phyloP scores from a whole-genome alignment of 2,329 filamentous ascomycete genomes.

The Botryotinia convoluta region DNA sequence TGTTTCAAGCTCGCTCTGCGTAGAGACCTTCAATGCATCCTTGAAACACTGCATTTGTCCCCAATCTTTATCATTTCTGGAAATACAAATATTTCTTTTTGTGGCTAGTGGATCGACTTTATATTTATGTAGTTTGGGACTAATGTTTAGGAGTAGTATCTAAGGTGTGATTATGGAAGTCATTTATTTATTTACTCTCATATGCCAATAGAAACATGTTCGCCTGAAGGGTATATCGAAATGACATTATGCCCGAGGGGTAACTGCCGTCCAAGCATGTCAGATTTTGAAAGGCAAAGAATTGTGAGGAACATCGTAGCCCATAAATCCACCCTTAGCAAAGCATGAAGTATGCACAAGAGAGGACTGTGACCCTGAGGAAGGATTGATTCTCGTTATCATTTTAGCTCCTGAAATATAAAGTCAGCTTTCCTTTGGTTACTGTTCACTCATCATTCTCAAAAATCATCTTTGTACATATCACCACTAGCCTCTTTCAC shows the following conservation, averaged over 20 bases:
- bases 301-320: neutral
- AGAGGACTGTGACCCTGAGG: neutral
- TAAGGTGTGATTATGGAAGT: neutral
- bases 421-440: neutral
- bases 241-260: neutral
- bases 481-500: neutral
- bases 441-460: too few species aligned
- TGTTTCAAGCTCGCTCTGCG: neutral
- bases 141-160: neutral
- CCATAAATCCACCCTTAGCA: neutral
- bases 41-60: rapidly evolving
- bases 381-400: neutral
- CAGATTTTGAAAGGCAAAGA: neutral
- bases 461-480: neutral
- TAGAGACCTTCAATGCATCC: neutral
- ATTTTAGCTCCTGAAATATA: neutral
- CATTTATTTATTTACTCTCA: neutral
- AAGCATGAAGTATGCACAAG: neutral
- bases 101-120: neutral
- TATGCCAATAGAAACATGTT: neutral
- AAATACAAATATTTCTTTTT: neutral
- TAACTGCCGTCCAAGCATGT: neutral
- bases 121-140: neutral
- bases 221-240: neutral
- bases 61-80: neutral